Evolutionary conservation across 169 alveolate species (phyloP).

Genomic region (Plasmodium falciparum): DNA sequence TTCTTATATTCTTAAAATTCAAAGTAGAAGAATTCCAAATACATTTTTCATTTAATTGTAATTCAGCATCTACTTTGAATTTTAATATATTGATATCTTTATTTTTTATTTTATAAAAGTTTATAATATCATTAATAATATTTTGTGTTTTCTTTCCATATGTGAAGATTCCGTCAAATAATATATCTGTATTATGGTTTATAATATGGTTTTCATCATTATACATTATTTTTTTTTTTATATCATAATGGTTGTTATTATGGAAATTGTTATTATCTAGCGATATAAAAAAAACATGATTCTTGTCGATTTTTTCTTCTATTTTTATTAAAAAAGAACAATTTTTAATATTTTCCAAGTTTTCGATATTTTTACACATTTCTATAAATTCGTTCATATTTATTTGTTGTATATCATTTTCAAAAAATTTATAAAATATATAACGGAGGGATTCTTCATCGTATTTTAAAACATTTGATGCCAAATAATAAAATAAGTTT

Average conservation of each 20-base stretch:
- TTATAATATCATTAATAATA: constrained; percentile 25
- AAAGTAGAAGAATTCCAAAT: not conserved
- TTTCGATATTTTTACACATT: constrained; percentile 5
- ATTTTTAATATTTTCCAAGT: constrained; percentile 59
- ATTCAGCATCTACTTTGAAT: constrained; percentile 75
- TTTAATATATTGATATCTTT: constrained; percentile 23
- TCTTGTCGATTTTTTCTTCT: too few relatives aligned
- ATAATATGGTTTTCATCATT: not conserved
- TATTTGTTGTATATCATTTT: not conserved
- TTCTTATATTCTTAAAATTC: not conserved
- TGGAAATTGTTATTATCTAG: too few relatives aligned
- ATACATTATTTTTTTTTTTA: not conserved
- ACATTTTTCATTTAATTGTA: constrained; percentile 34
- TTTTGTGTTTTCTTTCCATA: constrained; percentile 17
- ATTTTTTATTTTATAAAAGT: constrained; percentile 22
- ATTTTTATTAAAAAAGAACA: not conserved
- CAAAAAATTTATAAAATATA: constrained; percentile 26
- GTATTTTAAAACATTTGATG: not conserved
- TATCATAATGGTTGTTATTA: not conserved
- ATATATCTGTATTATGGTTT: constrained; percentile 4
- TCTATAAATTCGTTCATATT: constrained; percentile 6
- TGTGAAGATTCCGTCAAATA: constrained; percentile 15
- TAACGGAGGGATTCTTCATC: constrained; percentile 18
- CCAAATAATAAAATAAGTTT: constrained; percentile 12
- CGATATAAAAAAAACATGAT: too few relatives aligned